Conservation (phyloP, 2,329 filamentous ascomycete species). For the Neoarthrinium moseri region DNA sequence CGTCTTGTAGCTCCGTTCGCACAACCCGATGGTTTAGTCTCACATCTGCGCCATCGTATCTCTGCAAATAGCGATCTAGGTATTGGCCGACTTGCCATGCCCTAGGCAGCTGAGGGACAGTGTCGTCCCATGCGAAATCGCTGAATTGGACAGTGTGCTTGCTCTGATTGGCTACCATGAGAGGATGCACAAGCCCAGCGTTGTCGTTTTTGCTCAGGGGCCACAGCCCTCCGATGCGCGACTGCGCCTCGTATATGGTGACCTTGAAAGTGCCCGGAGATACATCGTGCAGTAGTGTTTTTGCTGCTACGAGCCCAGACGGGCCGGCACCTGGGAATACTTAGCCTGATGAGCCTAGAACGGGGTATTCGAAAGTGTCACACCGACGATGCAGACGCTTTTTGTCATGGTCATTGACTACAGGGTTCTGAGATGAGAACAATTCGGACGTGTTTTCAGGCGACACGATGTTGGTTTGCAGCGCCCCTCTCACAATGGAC, state of each 20-base stretch:
- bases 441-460: no score
- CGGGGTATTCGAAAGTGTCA: not conserved
- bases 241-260: slow-evolving; percentile 66
- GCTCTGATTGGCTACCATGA: slow-evolving; percentile 74
- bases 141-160: slow-evolving; percentile 72
- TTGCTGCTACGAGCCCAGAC: slow-evolving; percentile 68
- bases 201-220: slow-evolving; percentile 49
- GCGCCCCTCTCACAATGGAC: no score
- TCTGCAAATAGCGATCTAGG: slow-evolving; percentile 60
- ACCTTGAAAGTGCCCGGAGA: slow-evolving; percentile 59
- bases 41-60: slow-evolving; percentile 49
- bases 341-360: slow-evolving; percentile 7
- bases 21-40: slow-evolving; percentile 49
- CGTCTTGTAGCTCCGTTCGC: slow-evolving; percentile 32
- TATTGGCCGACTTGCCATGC: slow-evolving; percentile 78
- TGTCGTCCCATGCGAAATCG: slow-evolving; percentile 68
- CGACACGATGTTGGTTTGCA: no score
- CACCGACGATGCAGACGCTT: slow-evolving; percentile 53
- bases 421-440: no score
- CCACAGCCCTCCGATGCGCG: slow-evolving; percentile 77
- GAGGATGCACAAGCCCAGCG: slow-evolving; percentile 58
- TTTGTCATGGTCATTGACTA: no score
- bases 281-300: slow-evolving; percentile 65
- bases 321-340: slow-evolving; percentile 60
- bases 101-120: slow-evolving; percentile 64